These are phyloP conservation scores for Imleria badia DNA, from an alignment of 768 basidiomycete species.

Conservation along the genomic window DNA sequence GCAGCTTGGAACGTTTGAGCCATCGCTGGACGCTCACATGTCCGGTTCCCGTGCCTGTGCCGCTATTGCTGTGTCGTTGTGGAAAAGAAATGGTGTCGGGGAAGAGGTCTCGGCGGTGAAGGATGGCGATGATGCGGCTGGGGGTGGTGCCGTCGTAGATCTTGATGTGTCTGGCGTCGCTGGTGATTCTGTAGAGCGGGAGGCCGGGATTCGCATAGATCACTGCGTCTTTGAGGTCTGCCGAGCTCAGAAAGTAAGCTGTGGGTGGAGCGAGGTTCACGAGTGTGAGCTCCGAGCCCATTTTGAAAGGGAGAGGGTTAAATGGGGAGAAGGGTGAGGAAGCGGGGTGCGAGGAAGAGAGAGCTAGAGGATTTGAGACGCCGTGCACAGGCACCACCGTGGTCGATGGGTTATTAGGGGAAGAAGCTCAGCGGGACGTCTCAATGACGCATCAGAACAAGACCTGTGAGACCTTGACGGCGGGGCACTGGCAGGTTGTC, in stretches of 20 bases:
- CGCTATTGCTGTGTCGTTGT: not conserved
- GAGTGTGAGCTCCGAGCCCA: conserved; percentile 31
- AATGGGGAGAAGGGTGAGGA: too few relatives aligned
- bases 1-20: conserved; percentile 26
- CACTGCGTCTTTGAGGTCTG: conserved; percentile 15
- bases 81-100: conserved; percentile 30
- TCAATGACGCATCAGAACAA: conserved; percentile 1
- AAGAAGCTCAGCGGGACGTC: not conserved
- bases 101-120: conserved; percentile 29
- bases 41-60: not conserved
- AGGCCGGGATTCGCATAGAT: conserved; percentile 17
- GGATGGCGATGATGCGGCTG: conserved; percentile 18
- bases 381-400: not conserved
- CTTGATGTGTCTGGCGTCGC: conserved; percentile 17
- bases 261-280: conserved; percentile 27
- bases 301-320: not conserved
- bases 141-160: conserved; percentile 14
- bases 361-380: not conserved
- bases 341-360: not conserved
- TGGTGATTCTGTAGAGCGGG: conserved; percentile 29
- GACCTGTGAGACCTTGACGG: not conserved
- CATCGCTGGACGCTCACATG: conserved; percentile 26
- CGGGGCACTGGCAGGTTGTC: not conserved
- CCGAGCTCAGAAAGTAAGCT: conserved; percentile 26
- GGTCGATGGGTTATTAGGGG: not conserved